Evolutionary conservation across 257 asterid genomes (phyloP).

Genomic region (Plantago ovata): DNA sequence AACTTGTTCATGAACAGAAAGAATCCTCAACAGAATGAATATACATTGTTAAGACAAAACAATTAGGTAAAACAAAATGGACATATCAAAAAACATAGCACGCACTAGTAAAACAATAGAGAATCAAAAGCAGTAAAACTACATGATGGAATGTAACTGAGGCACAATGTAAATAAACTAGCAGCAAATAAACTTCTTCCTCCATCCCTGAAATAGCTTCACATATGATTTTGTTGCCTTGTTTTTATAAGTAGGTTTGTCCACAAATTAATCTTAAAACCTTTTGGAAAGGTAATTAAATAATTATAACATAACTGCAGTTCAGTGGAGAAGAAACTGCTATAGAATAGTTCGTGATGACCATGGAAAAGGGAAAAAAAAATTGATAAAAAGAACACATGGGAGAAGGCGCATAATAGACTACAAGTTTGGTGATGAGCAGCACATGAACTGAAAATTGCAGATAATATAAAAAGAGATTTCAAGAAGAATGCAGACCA

Average conservation of each 20-base stretch:
- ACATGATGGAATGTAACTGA: not conserved
- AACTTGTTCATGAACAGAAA: not conserved
- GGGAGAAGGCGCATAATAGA: not conserved
- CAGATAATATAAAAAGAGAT: not conserved
- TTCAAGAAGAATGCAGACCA: not conserved
- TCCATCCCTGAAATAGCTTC: not conserved
- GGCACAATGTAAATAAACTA: not conserved
- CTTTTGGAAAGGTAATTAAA: no score
- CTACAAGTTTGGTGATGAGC: no score
- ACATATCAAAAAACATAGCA: not conserved
- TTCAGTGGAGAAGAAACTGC: no score
- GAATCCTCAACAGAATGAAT: not conserved
- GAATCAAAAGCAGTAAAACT: not conserved
- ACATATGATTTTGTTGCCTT: not conserved
- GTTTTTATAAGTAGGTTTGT: not conserved
- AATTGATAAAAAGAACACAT: no score
- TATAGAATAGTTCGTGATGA: no score
- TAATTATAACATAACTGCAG: no score
- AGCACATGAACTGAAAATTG: not conserved
- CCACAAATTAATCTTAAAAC: no score
- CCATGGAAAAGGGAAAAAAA: no score
- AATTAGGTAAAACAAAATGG: not conserved
- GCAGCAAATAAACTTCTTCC: not conserved
- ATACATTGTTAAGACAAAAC: not conserved
- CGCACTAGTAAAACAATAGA: not conserved